Evolutionary conservation across 2,329 filamentous ascomycete species (phyloP).

Genomic region (Ophiosphaerella korrae): DNA sequence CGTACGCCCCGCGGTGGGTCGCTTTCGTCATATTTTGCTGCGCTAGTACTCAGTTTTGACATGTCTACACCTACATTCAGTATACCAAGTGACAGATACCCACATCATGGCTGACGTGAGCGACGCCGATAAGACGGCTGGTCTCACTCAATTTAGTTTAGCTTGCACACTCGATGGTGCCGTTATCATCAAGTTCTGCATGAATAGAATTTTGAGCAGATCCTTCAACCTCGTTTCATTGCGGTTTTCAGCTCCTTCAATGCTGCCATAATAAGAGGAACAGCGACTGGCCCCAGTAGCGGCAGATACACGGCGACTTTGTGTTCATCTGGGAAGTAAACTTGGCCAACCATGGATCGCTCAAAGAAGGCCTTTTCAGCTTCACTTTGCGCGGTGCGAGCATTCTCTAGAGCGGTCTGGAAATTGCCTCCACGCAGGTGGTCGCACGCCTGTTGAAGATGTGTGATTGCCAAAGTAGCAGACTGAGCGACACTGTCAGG

Average conservation of each 20-base stretch:
- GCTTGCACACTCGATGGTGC: too few species aligned
- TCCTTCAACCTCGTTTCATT: constrained; percentile 23
- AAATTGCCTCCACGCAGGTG: constrained; percentile 67
- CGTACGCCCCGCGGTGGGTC: too few species aligned
- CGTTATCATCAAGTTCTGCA: too few species aligned
- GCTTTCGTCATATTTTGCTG: too few species aligned
- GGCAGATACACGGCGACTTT: constrained; percentile 97
- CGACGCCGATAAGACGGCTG: too few species aligned
- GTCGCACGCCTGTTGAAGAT: constrained; percentile 77
- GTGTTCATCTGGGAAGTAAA: constrained; percentile 98
- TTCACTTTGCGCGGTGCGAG: constrained; percentile 82
- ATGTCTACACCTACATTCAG: background rate
- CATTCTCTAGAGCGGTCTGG: constrained; percentile 74
- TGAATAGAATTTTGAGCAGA: too few species aligned
- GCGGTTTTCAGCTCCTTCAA: constrained; percentile 67
- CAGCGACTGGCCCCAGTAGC: constrained; percentile 84
- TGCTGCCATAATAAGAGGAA: constrained; percentile 82
- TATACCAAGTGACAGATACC: too few species aligned
- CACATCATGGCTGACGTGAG: too few species aligned
- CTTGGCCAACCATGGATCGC: constrained; percentile 97
- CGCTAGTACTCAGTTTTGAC: background rate
- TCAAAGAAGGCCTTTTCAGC: constrained; percentile 97
- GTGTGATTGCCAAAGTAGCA: constrained; percentile 77
- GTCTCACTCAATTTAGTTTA: too few species aligned
- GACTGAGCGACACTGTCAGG: constrained; percentile 84